Percentiles rank a stretch among this genome's conserved stretches.
phyloP scores from a whole-genome alignment of 139 green algal species.

The Chlamydomonas sp. region DNA sequence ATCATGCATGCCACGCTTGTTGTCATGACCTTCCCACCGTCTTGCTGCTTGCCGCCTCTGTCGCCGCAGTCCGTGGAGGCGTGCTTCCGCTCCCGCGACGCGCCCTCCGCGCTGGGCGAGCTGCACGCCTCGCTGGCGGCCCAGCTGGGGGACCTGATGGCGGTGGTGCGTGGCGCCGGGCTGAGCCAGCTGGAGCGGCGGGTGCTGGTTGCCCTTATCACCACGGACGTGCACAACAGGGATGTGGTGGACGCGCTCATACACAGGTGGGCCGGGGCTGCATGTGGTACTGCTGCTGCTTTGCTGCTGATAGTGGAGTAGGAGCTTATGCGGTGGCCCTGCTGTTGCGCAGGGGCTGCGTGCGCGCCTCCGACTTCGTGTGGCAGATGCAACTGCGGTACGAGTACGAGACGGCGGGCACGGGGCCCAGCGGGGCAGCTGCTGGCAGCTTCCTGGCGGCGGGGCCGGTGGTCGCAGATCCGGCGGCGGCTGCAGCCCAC shows the following conservation, averaged over 20 bases:
- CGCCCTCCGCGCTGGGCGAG: constrained; percentile 20
- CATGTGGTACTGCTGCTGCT: too few species aligned
- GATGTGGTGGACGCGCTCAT: constrained; percentile 75
- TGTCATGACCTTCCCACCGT: background rate
- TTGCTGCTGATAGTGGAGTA: too few species aligned
- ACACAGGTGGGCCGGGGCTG: background rate
- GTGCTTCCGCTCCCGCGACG: constrained; percentile 16
- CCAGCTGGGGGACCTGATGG: constrained; percentile 65
- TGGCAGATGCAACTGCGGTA: constrained; percentile 85
- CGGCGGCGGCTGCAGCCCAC: background rate
- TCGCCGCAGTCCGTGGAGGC: constrained; percentile 40
- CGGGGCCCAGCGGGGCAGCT: background rate
- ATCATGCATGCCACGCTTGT: too few species aligned
- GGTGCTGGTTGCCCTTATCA: constrained; percentile 79
- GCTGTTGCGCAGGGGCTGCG: constrained; percentile 54
- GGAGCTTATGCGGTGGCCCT: constrained; percentile 62
- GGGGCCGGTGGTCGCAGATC: background rate
- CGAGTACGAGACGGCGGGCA: constrained; percentile 6
- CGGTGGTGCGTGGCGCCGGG: constrained; percentile 51
- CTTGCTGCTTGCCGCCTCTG: background rate
- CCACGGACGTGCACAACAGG: constrained; percentile 82
- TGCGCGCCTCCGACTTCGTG: constrained; percentile 58
- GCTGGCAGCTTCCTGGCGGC: background rate
- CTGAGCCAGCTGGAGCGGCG: constrained; percentile 62
- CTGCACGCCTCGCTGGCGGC: constrained; percentile 42